Percentiles rank a stretch among this genome's conserved stretches.
Evolutionary conservation across 2,329 filamentous ascomycete species (phyloP).

Genomic region (Aphanocladium album): DNA sequence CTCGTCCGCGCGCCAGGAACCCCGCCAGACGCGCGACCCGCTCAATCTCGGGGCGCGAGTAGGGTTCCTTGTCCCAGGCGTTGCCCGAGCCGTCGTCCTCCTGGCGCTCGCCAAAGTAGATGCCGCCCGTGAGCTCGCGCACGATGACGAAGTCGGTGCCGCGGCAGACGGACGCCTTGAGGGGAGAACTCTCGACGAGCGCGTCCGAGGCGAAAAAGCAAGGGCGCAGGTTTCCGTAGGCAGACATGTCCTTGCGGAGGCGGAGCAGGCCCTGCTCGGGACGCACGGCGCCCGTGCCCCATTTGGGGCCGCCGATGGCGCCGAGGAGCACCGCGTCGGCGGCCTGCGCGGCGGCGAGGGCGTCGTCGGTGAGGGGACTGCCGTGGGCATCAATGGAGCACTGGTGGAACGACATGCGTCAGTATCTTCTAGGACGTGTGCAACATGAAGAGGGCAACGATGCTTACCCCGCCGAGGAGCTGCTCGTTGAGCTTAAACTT

Average conservation of each 20-base stretch:
- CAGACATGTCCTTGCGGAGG: constrained; percentile 88
- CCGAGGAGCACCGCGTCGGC: constrained; percentile 89
- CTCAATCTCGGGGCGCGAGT: constrained; percentile 80
- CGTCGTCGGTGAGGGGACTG: constrained; percentile 73
- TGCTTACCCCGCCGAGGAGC: constrained; percentile 81
- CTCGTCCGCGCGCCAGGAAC: constrained; percentile 69
- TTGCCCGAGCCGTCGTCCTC: constrained; percentile 70
- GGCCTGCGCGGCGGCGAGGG: constrained; percentile 74
- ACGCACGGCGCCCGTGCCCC: constrained; percentile 81
- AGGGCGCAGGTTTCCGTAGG: constrained; percentile 91
- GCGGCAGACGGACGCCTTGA: constrained; percentile 79
- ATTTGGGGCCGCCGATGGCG: constrained; percentile 94
- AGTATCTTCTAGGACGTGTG: background rate
- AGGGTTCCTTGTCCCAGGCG: constrained; percentile 82
- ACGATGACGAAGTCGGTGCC: constrained; percentile 91
- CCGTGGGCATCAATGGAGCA: constrained; percentile 83
- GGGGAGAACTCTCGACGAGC: constrained; percentile 77
- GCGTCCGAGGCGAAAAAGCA: constrained; percentile 91
- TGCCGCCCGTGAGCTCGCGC: constrained; percentile 84
- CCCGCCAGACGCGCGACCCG: constrained; percentile 78
- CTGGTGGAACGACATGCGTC: constrained; percentile 37
- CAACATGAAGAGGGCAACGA: background rate
- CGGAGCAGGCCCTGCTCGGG: constrained; percentile 88
- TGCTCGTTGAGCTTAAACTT: constrained; percentile 90
- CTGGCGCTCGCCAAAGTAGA: constrained; percentile 89